Base-by-base conservation (phyloP, 495 filamentous ascomycete genomes). In the Bryoglossum gracile region DNA sequence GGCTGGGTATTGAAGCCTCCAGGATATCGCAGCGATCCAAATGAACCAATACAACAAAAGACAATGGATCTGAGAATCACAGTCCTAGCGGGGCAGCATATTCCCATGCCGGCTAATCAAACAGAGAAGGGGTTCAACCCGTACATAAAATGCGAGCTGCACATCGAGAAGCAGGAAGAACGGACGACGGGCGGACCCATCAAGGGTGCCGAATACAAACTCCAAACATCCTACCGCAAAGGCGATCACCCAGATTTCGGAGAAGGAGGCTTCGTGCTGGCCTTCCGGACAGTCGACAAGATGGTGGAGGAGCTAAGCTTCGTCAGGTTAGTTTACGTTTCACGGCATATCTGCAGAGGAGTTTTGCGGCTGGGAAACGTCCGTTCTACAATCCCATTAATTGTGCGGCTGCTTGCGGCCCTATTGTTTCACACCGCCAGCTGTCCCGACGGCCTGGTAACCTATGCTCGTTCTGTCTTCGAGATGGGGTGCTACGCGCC, bases 1-100 rank as follows among this genome's bases (percentile, higher is more conserved):
- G 91, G 91, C 14, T 97, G 87, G 72, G 81, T 92, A 1, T 71
- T 92, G 1, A 97, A 97, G 58, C 90, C 91, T 0, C 62, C 71
- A 21, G 84, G 80, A 16, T 86, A 82, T 55, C 71, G 77, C 32
- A 74, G 72, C 1, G 51, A 58, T 50, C 11, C 37, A 13, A 30
- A 46, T 4, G 59, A 56, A 24, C 34, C 55, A 16, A 52, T 57
- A 4, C 35, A 62, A 28, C 50, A 50, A 35, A 54, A 61, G 34
- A 53, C 58, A 2, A 56, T 80, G 2, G 65, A 72, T 37, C 61
- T 81, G 30, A 63, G 64, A 11, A 68, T 81, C 21, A 72, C 72
- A 38, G 47, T 81, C 18, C 66, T 72, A 38, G 76, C 77, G 8
- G 77, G 62, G 0, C 78, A 82, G 55, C 54, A 71, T 25, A 61